Percentiles rank a stretch among this genome's conserved stretches.
Conservation (phyloP, 176 grass and related monocot genomes). For the Dendrocalamus sinicus region DNA sequence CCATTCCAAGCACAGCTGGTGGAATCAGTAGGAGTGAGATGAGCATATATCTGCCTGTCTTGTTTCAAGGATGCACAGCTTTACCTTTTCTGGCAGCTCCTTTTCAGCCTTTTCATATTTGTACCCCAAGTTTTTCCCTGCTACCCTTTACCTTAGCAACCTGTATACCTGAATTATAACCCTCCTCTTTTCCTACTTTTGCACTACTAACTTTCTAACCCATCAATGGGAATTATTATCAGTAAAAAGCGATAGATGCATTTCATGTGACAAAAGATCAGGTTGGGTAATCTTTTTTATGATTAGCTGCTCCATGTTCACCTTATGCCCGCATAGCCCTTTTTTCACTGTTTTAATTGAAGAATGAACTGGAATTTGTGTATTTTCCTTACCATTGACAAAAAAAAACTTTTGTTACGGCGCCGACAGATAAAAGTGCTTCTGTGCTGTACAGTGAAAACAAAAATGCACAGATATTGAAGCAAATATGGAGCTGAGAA, state of each 20-base stretch:
- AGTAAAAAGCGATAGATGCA: conserved; percentile 43
- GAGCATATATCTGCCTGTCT: conserved; percentile 35
- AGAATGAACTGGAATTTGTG: neutral
- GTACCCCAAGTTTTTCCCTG: conserved; percentile 43
- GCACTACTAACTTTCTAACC: conserved; percentile 56
- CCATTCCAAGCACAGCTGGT: conserved; percentile 27
- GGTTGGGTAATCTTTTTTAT: conserved; percentile 27
- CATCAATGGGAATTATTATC: conserved; percentile 51
- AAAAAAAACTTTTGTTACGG: neutral
- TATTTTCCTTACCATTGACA: neutral
- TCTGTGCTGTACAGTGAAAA: neutral
- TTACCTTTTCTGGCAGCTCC: conserved; percentile 50
- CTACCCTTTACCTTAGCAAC: conserved; percentile 46
- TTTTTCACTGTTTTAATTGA: neutral
- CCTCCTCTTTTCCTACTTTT: conserved; percentile 48
- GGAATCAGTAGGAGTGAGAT: conserved; percentile 22
- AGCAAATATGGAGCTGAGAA: neutral
- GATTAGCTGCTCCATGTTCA: conserved; percentile 30
- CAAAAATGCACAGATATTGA: neutral
- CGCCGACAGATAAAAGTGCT: neutral
- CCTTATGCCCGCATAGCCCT: neutral
- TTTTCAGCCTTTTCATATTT: conserved; percentile 62
- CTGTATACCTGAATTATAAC: conserved; percentile 38
- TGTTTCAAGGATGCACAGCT: conserved; percentile 43
- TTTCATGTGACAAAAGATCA: conserved; percentile 48